Conservation (phyloP, 2,329 filamentous ascomycete genomes). For the Cladosporium oxysporum region DNA sequence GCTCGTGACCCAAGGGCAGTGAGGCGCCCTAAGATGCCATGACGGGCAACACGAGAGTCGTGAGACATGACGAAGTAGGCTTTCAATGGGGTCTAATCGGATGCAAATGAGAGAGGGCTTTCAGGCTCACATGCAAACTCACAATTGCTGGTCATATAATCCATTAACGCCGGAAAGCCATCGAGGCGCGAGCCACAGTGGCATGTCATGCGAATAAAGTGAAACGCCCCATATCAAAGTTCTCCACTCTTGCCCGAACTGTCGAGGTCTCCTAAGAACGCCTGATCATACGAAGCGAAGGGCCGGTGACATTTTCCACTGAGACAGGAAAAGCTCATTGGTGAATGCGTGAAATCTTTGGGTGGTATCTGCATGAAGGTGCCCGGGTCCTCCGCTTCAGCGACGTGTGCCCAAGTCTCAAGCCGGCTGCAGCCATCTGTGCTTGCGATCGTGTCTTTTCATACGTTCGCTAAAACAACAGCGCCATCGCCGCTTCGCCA, state of each 20-base stretch:
- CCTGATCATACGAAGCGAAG: conserved; percentile 3
- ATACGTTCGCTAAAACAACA: conserved; percentile 21
- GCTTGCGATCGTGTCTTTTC: conserved; percentile 20
- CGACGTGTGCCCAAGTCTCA: conserved; percentile 19
- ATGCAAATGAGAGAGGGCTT: not conserved
- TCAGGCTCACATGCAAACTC: not conserved
- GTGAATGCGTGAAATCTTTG: conserved; percentile 21
- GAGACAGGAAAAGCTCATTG: conserved; percentile 12
- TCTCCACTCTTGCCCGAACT: not conserved
- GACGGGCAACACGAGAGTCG: not conserved
- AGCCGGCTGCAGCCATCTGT: conserved; percentile 18
- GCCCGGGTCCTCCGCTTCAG: conserved; percentile 18
- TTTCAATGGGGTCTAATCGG: not conserved
- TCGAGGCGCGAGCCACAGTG: not conserved
- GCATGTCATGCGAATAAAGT: not conserved
- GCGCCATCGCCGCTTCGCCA: conserved; percentile 21
- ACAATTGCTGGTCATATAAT: not conserved
- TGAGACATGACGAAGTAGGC: not conserved
- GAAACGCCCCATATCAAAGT: not conserved
- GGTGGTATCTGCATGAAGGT: conserved; percentile 20
- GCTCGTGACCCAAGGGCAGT: not conserved
- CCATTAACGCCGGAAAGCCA: not conserved
- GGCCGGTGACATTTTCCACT: conserved; percentile 1
- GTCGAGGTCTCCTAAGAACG: not conserved
- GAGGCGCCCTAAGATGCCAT: not conserved